Evolutionary conservation across 148 eudicot genomes (phyloP).

Genomic region (Persicaria tinctoria): DNA sequence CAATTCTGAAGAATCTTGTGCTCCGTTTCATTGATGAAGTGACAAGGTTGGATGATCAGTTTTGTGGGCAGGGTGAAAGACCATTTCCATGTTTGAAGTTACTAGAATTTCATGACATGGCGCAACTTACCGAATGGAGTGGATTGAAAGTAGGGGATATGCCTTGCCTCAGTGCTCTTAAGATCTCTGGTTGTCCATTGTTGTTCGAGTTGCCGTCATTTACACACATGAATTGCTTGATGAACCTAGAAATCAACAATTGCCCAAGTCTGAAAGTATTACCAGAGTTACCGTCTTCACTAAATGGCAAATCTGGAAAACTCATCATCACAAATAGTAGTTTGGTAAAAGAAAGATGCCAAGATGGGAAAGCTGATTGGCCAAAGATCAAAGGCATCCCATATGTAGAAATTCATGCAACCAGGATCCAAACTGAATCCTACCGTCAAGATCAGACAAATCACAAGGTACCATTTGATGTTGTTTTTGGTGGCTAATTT

Average conservation of each 20-base stretch:
- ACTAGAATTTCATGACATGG: not conserved
- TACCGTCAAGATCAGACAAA: not conserved
- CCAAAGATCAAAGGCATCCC: not conserved
- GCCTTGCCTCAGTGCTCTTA: not conserved
- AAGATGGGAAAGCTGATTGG: not conserved
- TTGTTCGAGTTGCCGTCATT: not conserved
- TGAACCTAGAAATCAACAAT: constrained; percentile 3
- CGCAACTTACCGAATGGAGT: not conserved
- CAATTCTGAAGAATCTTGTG: not conserved
- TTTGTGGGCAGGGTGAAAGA: not conserved
- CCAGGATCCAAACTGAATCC: not conserved
- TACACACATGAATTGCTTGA: not conserved
- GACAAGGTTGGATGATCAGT: not conserved
- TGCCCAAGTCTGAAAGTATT: not conserved
- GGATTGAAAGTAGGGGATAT: not conserved
- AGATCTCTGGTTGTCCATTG: not conserved
- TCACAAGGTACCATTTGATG: not conserved
- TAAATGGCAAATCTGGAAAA: not conserved
- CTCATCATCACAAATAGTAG: not conserved
- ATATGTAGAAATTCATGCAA: not conserved
- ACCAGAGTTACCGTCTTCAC: not conserved
- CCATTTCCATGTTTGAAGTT: not conserved
- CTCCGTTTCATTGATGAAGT: not conserved
- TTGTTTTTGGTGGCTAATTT: no score
- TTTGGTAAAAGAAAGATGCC: not conserved